Evolutionary conservation across 768 basidiomycete species (phyloP), one percentile per base, ranked within the genome.

Genomic region (Termitomyces sp.): DNA sequence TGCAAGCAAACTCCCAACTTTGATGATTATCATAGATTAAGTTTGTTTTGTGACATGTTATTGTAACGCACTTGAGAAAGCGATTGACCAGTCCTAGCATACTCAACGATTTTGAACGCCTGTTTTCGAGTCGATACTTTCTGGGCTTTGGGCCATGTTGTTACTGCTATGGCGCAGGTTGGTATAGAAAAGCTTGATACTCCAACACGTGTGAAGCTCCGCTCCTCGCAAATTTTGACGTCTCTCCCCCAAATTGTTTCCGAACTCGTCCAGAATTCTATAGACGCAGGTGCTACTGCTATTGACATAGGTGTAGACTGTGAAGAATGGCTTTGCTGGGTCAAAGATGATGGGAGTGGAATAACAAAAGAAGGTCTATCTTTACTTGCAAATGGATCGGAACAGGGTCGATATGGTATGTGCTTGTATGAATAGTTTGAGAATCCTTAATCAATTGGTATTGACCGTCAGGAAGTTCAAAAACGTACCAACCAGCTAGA

Each of bases 231-330:
- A 66, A 86, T 95, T 62, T 73, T 98, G 60, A 93, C 93, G 0
- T 89, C 93, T 5, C 69, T 97, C 30, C 79, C 89, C 8, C 85
- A 89, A 68, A 77, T 95, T 58, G 76, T 95, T 23, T 87, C 86
- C 2, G 94, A 98, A 71, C 83, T 98, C 38, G 71, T 95, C 12
- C 95, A 95, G 70, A 98, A 98, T 70, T 81, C 92, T 3, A 77
- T 98, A 9, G 96, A 98, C 66, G 92, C 95, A 2, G 78, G 78
- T 32, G 85, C 94, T 0, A 76, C 71, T 16, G 78, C 80, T 23
- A 77, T 98, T 53, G 85, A 89, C 44, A 75, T 94, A 50, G 85
- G 87, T 4, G 68, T 97, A 1, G 82, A 94, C 67, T 84, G 84
- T 52, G 82, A 81, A 47, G 84, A 88, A 47, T 95, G 93, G 92